Conservation (phyloP, 1,139 yeast genomes). For the Yamadazyma aaseri region DNA sequence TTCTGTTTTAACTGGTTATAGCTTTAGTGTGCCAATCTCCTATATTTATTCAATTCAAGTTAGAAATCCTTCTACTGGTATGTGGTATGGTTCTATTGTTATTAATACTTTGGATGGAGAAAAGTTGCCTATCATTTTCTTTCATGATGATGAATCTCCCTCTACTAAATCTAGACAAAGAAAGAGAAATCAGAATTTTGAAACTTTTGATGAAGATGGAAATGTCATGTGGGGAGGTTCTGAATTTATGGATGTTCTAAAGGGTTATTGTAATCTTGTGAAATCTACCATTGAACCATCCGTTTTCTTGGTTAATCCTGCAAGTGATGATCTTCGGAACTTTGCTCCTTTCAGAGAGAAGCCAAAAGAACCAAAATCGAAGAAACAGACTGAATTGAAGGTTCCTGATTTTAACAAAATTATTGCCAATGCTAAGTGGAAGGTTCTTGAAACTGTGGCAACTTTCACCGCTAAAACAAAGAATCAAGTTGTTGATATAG, state of each 20-base stretch:
- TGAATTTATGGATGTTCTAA: conserved; percentile 61
- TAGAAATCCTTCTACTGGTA: conserved; percentile 78
- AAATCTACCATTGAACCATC: conserved; percentile 70
- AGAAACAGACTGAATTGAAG: conserved; percentile 18
- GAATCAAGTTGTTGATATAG: conserved; percentile 54
- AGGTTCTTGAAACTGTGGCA: conserved; percentile 79
- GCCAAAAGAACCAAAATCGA: conserved; percentile 15
- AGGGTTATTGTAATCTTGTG: conserved; percentile 58
- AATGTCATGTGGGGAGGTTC: conserved; percentile 89
- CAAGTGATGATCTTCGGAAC: conserved; percentile 70
- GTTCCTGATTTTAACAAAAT: conserved; percentile 46
- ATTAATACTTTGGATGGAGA: conserved; percentile 71
- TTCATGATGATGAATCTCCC: conserved; percentile 86
- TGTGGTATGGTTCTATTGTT: conserved; percentile 89
- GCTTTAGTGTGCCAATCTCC: conserved; percentile 60
- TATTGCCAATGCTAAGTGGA: conserved; percentile 79
- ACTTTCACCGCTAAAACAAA: conserved; percentile 71
- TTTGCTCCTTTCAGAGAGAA: conserved; percentile 61
- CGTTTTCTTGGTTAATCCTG: conserved; percentile 76
- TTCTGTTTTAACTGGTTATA: conserved; percentile 57
- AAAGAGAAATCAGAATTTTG: conserved; percentile 61
- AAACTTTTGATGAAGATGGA: conserved; percentile 67
- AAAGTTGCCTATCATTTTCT: conserved; percentile 76
- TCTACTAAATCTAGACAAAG: conserved; percentile 66
- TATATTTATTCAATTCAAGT: conserved; percentile 76